Conservation (phyloP, 345 rosid genomes). For the Cardamine chenopodiifolia region DNA sequence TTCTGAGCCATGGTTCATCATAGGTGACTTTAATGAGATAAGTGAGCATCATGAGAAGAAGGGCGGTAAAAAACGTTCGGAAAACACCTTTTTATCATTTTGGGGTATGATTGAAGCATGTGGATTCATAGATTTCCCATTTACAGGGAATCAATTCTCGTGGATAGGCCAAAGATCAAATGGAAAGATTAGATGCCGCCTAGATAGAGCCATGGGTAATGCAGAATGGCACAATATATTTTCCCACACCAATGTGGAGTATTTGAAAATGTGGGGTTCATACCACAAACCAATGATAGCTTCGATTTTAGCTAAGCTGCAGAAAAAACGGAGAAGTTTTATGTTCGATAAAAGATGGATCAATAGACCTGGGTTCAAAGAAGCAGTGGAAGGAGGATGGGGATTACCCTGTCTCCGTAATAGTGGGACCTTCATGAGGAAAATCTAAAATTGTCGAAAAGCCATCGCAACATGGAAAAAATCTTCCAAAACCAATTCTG, state of each 20-base stretch:
- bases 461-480: fast-evolving
- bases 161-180: neutral
- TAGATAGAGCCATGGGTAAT: neutral
- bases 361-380: fast-evolving
- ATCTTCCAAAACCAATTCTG: too few species aligned
- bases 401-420: too few species aligned
- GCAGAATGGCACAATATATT: neutral
- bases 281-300: too few species aligned
- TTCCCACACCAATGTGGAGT: neutral
- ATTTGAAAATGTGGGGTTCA: neutral
- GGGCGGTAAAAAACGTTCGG: too few species aligned
- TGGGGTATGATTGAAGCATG: neutral
- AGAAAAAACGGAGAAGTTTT: too few species aligned
- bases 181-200: fast-evolving
- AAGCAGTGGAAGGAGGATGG: neutral
- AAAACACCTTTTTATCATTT: too few species aligned
- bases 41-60: too few species aligned
- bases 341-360: neutral
- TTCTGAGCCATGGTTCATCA: too few species aligned
- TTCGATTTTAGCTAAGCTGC: too few species aligned
- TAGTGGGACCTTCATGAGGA: fast-evolving
- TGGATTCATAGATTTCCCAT: neutral
- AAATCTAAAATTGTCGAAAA: neutral
- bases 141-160: neutral
- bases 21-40: too few species aligned